Conservation (phyloP, 305 asterid species). For the Salvia sclarea region DNA sequence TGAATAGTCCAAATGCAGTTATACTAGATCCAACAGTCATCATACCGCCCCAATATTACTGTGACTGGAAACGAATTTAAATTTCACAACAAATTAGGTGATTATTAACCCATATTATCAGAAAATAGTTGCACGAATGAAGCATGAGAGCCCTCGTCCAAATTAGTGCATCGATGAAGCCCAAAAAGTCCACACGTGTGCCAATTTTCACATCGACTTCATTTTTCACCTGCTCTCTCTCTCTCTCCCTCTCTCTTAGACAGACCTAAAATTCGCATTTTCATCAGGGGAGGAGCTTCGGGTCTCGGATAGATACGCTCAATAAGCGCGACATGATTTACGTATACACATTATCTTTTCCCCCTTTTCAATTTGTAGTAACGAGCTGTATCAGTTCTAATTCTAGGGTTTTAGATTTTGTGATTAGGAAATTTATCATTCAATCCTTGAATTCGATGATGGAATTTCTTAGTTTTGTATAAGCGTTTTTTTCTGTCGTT, state of each 20-base stretch:
- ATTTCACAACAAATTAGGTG: no score
- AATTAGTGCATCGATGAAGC: no score
- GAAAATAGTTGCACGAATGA: no score
- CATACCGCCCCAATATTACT: no score
- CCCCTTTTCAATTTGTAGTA: neutral
- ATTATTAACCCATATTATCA: no score
- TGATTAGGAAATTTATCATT: neutral
- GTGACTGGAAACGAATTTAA: no score
- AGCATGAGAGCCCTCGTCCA: no score
- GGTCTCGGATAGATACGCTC: constrained; percentile 9
- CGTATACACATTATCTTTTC: neutral
- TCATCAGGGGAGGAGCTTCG: constrained; percentile 43
- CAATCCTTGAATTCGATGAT: constrained; percentile 16
- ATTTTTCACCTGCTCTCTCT: constrained; percentile 3
- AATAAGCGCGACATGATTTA: neutral
- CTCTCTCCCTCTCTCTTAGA: constrained; percentile 4
- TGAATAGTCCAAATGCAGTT: no score
- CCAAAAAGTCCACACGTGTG: constrained; percentile 31
- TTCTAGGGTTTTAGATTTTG: constrained; percentile 38
- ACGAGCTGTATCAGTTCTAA: constrained; percentile 1
- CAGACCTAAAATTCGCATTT: constrained; percentile 34
- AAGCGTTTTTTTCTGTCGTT: neutral
- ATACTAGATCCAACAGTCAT: no score
- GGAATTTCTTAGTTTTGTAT: neutral
- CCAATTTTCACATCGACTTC: constrained; percentile 25